phyloP scores from a whole-genome alignment of 1,284 basidiomycete species.

The Marasmius tenuissimus region DNA sequence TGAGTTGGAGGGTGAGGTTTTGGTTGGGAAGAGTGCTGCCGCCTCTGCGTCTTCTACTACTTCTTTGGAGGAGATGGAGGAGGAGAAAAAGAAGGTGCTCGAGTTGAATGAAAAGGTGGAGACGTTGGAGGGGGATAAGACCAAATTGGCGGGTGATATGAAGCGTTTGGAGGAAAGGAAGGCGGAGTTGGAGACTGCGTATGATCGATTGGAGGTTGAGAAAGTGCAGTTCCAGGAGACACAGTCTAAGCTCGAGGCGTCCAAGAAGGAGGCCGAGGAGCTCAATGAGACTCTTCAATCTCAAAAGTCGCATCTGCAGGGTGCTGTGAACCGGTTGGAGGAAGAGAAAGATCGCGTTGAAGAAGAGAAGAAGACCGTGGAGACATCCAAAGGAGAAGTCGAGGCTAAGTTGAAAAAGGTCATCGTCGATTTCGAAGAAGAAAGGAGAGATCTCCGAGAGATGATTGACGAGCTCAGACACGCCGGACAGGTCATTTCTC shows the following conservation, averaged over 20 bases:
- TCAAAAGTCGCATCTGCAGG: slow-evolving; percentile 48
- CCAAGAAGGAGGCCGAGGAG: neutral
- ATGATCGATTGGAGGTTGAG: slow-evolving; percentile 28
- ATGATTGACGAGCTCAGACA: slow-evolving; percentile 66
- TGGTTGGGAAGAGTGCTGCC: neutral
- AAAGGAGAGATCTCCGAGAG: slow-evolving; percentile 60
- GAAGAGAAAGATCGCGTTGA: neutral
- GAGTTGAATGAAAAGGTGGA: neutral
- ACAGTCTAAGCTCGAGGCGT: neutral
- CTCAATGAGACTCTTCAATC: neutral
- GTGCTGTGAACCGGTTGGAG: slow-evolving; percentile 32
- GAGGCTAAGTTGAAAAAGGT: slow-evolving; percentile 9
- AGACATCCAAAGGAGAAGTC: neutral
- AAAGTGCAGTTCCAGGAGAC: slow-evolving; percentile 5
- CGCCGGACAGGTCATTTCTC: slow-evolving; percentile 73
- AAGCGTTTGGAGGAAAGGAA: slow-evolving; percentile 42
- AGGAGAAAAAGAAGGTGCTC: slow-evolving; percentile 26
- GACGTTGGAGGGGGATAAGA: slow-evolving; percentile 47
- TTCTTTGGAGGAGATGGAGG: neutral
- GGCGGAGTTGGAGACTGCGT: slow-evolving; percentile 50
- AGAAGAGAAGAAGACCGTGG: neutral
- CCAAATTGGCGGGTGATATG: slow-evolving; percentile 51
- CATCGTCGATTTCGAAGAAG: slow-evolving; percentile 40
- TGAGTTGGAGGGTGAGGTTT: neutral
- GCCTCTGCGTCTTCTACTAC: neutral